Conservation (phyloP, 805 yeast genomes). For the Blastobotrys peoriensis region DNA sequence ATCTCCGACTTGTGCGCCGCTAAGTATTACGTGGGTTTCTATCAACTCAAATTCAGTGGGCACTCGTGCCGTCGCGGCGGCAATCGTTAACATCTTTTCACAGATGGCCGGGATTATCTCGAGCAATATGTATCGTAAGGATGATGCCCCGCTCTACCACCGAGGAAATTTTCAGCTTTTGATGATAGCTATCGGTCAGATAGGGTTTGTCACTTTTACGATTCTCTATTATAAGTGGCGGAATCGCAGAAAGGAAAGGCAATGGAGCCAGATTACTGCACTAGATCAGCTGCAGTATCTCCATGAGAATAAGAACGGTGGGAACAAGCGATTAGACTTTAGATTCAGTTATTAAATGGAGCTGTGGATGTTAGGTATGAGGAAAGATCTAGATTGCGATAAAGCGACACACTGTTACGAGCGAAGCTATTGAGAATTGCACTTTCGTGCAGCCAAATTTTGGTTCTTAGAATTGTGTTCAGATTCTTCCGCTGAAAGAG, state of each 20-base stretch:
- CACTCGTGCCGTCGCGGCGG: slow-evolving; percentile 59
- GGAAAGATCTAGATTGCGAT: too few species aligned
- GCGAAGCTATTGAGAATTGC: too few species aligned
- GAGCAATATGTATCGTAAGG: slow-evolving; percentile 49
- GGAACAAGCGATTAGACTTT: slow-evolving; percentile 55
- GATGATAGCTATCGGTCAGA: slow-evolving; percentile 21
- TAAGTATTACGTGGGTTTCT: slow-evolving; percentile 56
- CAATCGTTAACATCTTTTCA: slow-evolving; percentile 57
- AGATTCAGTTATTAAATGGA: slow-evolving; percentile 36
- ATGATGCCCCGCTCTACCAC: slow-evolving; percentile 55
- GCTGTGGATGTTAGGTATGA: too few species aligned
- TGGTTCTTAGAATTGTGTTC: too few species aligned
- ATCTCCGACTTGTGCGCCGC: slow-evolving; percentile 42
- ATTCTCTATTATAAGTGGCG: slow-evolving; percentile 30
- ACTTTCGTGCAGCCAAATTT: too few species aligned
- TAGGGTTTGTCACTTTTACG: slow-evolving; percentile 19
- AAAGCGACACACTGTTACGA: too few species aligned
- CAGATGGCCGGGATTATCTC: slow-evolving; percentile 53
- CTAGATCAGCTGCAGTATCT: slow-evolving; percentile 49
- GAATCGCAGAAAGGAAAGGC: slow-evolving; percentile 32
- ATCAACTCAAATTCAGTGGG: slow-evolving; percentile 56
- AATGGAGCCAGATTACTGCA: slow-evolving; percentile 46
- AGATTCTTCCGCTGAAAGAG: too few species aligned
- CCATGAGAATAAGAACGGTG: slow-evolving; percentile 42
- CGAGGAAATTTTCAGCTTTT: slow-evolving; percentile 44